These are phyloP conservation scores for Cladorrhinum sp. DNA, from an alignment of 2,329 filamentous ascomycete species.

Conservation along the genomic window DNA sequence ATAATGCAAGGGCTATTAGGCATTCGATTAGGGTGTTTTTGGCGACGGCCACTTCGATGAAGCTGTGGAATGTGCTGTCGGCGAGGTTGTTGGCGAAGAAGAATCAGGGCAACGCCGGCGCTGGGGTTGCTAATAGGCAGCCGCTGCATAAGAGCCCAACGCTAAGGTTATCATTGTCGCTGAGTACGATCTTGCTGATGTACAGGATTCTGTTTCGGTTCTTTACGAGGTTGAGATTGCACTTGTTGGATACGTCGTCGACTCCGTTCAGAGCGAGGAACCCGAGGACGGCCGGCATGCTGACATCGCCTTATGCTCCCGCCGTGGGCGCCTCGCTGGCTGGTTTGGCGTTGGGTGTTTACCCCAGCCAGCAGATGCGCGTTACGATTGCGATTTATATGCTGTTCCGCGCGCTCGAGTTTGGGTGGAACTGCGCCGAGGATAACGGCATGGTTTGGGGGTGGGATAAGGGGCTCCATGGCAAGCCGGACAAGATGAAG, in stretches of 20 bases:
- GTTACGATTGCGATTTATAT: slow-evolving; percentile 79
- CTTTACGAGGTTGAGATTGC: slow-evolving; percentile 73
- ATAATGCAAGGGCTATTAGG: slow-evolving; percentile 67
- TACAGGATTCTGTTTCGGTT: slow-evolving; percentile 90
- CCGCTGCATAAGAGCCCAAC: slow-evolving; percentile 64
- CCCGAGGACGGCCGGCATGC: slow-evolving; percentile 66
- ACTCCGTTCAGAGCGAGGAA: slow-evolving; percentile 80
- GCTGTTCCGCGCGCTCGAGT: slow-evolving; percentile 78
- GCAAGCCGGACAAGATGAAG: slow-evolving; percentile 45
- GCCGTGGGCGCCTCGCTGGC: slow-evolving; percentile 88
- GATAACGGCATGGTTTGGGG: slow-evolving; percentile 68
- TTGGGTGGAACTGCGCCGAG: slow-evolving; percentile 79
- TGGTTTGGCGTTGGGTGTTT: slow-evolving; percentile 77
- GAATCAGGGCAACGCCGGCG: slow-evolving; percentile 28
- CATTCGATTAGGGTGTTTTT: slow-evolving; percentile 70
- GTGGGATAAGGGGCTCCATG: slow-evolving; percentile 46
- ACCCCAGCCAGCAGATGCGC: slow-evolving; percentile 62
- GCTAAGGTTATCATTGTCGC: slow-evolving; percentile 73
- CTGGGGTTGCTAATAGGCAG: slow-evolving; percentile 41
- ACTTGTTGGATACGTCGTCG: slow-evolving; percentile 76
- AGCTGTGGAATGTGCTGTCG: slow-evolving; percentile 55
- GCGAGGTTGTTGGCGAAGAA: slow-evolving; percentile 45
- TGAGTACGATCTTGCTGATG: slow-evolving; percentile 81
- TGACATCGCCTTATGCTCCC: slow-evolving; percentile 82
- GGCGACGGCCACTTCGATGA: slow-evolving; percentile 60